Conservation (phyloP, 345 rosid genomes). For the Euphorbia pulcherrima region DNA sequence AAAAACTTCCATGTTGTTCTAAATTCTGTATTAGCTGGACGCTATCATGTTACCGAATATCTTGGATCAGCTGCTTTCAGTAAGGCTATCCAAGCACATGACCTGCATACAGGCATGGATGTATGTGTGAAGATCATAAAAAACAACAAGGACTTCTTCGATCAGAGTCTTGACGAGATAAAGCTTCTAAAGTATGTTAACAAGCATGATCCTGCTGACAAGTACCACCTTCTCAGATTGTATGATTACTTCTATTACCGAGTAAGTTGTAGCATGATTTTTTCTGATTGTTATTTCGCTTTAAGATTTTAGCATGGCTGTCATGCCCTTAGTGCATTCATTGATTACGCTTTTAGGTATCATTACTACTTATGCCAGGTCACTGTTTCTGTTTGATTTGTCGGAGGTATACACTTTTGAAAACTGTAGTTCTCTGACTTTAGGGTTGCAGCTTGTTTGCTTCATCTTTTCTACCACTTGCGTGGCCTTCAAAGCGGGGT, state of each 20-base stretch:
- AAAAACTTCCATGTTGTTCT: constrained; percentile 94
- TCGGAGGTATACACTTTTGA: background rate
- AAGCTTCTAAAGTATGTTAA: constrained; percentile 96
- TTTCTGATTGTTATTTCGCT: constrained; percentile 1
- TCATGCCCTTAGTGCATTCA: background rate
- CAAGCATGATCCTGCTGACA: constrained; percentile 98
- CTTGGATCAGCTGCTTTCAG: constrained; percentile 99
- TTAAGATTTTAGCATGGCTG: constrained; percentile 2
- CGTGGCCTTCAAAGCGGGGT: background rate
- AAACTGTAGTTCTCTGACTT: background rate
- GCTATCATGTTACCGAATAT: constrained; percentile 97
- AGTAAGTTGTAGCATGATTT: constrained; percentile 44
- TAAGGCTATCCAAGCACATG: constrained; percentile 99
- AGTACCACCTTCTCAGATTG: constrained; percentile 90
- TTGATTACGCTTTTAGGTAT: background rate
- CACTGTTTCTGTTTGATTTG: background rate
- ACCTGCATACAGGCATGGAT: constrained; percentile 95
- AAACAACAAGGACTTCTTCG: constrained; percentile 98
- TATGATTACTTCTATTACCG: constrained; percentile 96
- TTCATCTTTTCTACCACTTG: background rate
- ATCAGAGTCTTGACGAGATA: constrained; percentile 99
- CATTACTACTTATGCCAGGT: background rate
- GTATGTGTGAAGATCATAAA: constrained; percentile 96
- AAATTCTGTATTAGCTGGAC: constrained; percentile 93
- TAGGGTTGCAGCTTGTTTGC: background rate